Evolutionary conservation across 805 yeast genomes (phyloP), one percentile per base, ranked within the genome.

Genomic region (Cyberlindnera subsufficiens): DNA sequence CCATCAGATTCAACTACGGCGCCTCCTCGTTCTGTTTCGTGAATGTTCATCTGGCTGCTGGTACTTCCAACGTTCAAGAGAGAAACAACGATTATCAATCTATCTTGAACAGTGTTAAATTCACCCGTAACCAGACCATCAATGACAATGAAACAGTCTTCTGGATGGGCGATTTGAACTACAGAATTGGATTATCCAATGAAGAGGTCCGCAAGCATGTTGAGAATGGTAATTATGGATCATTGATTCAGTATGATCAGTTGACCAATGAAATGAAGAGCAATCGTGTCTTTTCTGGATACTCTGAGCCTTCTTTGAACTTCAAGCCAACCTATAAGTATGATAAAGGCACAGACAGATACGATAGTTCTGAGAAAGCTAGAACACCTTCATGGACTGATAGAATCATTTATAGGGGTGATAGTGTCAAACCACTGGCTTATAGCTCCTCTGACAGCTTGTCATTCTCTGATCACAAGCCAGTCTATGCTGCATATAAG

Each of bases 351-450:
- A 82, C 96, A 0, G 72, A 77, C 38, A 67, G 62, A 16, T 93
- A 90, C 59, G 98, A 91, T 60, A 72, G 95, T 1, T 83, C 95
- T 10, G 99, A 91, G 53, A 91, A 91, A 60, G 91, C 83, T 49
- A 74, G 99, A 53, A 81, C 86, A 4, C 99, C 99, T 1, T 84
- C 96, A 0, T 91, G 98, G 97, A 91, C 98, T 0, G 99, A 91
- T 62, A 71, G 99, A 56, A 82, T 87, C 42, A 66, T 91, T 38
- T 82, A 72, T 54, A 70, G 73, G 45, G 88, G 95, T 32, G 60
- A 68, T 4, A 65, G 65, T 15, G 54, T 89, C 34, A 64, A 69
- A 33, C 93, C 87, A 37, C 58, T 80, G 48, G 78, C 79, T 40
- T 93, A 93, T 59, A 75, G 80, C 42, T 76, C 83, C 39, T 79